A percentile compares a stretch with the other conserved stretches of the same genome.
phyloP scores from a whole-genome alignment of 2,329 filamentous ascomycete species.

The Dothistroma pini region DNA sequence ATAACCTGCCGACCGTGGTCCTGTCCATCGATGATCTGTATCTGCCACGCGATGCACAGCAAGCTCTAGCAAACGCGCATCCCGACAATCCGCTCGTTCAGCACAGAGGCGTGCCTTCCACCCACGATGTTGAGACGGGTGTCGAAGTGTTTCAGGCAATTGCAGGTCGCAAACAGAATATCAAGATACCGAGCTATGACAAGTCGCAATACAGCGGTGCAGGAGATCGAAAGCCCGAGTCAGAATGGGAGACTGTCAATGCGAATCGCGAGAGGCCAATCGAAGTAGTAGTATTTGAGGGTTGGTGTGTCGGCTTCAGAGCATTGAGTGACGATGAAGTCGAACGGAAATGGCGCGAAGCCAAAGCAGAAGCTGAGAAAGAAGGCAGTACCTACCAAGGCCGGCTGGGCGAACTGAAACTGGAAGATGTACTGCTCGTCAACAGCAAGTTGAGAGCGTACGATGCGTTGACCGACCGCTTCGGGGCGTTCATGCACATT shows the following conservation, averaged over 20 bases:
- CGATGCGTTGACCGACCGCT: constrained; percentile 55
- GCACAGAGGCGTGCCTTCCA: constrained; percentile 77
- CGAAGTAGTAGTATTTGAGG: constrained; percentile 75
- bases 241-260: constrained; percentile 60
- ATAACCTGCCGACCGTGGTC: constrained; percentile 63
- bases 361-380: constrained; percentile 48
- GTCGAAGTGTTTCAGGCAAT: constrained; percentile 60
- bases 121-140: constrained; percentile 71
- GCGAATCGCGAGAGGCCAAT: constrained; percentile 45
- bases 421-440: constrained; percentile 55
- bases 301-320: constrained; percentile 86
- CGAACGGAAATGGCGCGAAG: constrained; percentile 52
- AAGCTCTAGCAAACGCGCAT: constrained; percentile 60
- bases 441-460: constrained; percentile 58
- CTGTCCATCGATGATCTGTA: constrained; percentile 90
- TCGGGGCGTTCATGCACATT: constrained; percentile 63
- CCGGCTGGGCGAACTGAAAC: constrained; percentile 51
- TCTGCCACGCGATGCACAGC: constrained; percentile 66
- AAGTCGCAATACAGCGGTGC: constrained; percentile 73
- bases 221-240: constrained; percentile 67
- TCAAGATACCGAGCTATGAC: constrained; percentile 71
- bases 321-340: constrained; percentile 55
- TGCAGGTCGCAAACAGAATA: constrained; percentile 48
- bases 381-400: constrained; percentile 40
- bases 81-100: constrained; percentile 72